Evolutionary conservation across 2,329 filamentous ascomycete species (phyloP).

Genomic region (Diplodia seriata): DNA sequence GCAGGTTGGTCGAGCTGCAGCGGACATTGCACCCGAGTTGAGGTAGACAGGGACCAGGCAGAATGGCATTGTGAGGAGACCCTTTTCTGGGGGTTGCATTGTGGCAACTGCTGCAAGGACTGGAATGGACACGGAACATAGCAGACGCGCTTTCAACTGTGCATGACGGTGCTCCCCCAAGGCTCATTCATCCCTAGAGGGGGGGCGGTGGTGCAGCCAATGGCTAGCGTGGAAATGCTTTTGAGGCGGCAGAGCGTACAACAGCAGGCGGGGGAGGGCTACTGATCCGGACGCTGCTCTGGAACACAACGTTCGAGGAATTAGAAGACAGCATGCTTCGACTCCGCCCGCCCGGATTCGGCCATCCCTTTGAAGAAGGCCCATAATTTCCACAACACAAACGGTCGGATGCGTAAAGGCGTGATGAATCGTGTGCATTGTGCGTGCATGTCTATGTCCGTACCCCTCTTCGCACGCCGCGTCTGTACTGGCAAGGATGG

Average conservation of each 20-base stretch:
- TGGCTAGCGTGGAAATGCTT: constrained; percentile 7
- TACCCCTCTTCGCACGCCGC: not conserved
- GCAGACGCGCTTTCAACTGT: not conserved
- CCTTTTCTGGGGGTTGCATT: constrained; percentile 9
- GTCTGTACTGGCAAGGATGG: constrained; percentile 1
- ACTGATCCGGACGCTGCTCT: too few relatives aligned
- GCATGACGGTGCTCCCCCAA: constrained; percentile 12
- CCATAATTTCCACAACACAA: not conserved
- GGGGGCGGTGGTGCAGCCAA: constrained; percentile 9
- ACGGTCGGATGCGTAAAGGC: not conserved
- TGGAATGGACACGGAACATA: constrained; percentile 21
- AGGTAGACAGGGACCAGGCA: constrained; percentile 16
- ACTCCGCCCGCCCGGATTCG: constrained; percentile 14
- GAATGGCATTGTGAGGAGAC: constrained; percentile 20
- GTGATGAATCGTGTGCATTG: not conserved
- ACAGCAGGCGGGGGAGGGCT: not conserved
- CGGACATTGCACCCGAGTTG: constrained; percentile 23
- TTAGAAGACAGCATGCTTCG: not conserved
- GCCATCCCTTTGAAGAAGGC: not conserved
- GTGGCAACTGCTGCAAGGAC: constrained; percentile 28
- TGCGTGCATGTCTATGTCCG: not conserved
- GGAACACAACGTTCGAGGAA: not conserved
- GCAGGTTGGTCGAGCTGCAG: constrained; percentile 67
- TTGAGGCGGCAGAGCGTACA: constrained; percentile 1
- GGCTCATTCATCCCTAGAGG: not conserved